These are phyloP conservation scores for Fusarium camptoceras DNA, from an alignment of 2,329 filamentous ascomycete genomes.

Conservation along the genomic window DNA sequence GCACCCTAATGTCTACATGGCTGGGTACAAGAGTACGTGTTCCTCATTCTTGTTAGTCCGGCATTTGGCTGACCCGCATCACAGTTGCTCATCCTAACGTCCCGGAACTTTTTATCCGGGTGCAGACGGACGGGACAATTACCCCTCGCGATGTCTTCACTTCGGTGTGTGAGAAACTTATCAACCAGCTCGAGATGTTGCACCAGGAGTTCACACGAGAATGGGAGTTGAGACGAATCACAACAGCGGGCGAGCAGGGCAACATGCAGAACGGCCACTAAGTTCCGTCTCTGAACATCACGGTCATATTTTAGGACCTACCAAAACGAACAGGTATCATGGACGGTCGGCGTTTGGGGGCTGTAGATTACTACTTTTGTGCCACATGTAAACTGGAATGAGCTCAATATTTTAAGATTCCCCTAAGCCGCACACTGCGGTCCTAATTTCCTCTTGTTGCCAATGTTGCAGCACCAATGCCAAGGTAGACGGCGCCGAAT, in stretches of 20 bases:
- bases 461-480: conserved; percentile 7
- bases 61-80: conserved; percentile 11
- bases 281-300: conserved; percentile 14
- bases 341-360: conserved; percentile 46
- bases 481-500: background rate
- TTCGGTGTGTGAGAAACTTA: conserved; percentile 82
- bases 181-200: conserved; percentile 82
- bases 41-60: background rate
- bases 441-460: conserved; percentile 19
- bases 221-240: conserved; percentile 89
- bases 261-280: conserved; percentile 56
- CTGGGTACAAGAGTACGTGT: conserved; percentile 84
- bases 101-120: conserved; percentile 74
- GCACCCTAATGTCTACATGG: conserved; percentile 86
- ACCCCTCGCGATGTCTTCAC: conserved; percentile 91
- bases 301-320: conserved; percentile 15
- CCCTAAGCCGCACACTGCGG: conserved; percentile 18
- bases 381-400: conserved; percentile 27
- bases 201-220: conserved; percentile 93
- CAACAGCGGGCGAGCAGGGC: conserved; percentile 71
- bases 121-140: conserved; percentile 91
- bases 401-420: conserved; percentile 35
- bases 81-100: conserved; percentile 70
- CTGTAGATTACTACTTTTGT: conserved; percentile 41
- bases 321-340: conserved; percentile 34